Percentiles rank a stretch among this genome's conserved stretches.
phyloP scores from a whole-genome alignment of 257 asterid species.

The Solanum chilense region DNA sequence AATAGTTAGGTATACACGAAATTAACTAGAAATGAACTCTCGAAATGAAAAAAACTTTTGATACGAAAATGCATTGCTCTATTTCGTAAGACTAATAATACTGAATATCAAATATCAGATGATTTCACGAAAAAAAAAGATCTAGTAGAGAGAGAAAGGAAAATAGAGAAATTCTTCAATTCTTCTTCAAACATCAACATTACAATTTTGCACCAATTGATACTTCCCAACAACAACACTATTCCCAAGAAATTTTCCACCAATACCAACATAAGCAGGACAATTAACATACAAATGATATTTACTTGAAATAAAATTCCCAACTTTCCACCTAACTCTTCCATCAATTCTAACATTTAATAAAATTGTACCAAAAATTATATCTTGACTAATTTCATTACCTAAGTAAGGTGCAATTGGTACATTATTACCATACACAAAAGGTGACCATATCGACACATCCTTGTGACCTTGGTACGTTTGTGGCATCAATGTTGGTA shows the following conservation, averaged over 20 bases:
- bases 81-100: neutral
- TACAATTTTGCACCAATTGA: constrained; percentile 39
- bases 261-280: constrained; percentile 62
- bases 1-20: neutral
- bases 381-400: constrained; percentile 24
- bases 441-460: constrained; percentile 51
- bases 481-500: constrained; percentile 34
- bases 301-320: constrained; percentile 42
- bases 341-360: constrained; percentile 41
- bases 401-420: constrained; percentile 42
- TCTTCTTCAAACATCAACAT: constrained; percentile 35
- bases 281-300: constrained; percentile 56
- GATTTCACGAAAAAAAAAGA: neutral
- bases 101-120: neutral
- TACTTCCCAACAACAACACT: constrained; percentile 22
- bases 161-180: neutral
- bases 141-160: neutral
- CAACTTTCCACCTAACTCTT: constrained; percentile 66
- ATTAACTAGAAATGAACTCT: neutral
- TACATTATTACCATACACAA: constrained; percentile 35
- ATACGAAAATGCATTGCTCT: neutral
- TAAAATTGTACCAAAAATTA: constrained; percentile 32
- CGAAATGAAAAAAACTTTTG: neutral
- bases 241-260: constrained; percentile 5
- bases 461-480: constrained; percentile 59